Conservation (phyloP, 1,284 basidiomycete genomes). For the Irpex lacteus region DNA sequence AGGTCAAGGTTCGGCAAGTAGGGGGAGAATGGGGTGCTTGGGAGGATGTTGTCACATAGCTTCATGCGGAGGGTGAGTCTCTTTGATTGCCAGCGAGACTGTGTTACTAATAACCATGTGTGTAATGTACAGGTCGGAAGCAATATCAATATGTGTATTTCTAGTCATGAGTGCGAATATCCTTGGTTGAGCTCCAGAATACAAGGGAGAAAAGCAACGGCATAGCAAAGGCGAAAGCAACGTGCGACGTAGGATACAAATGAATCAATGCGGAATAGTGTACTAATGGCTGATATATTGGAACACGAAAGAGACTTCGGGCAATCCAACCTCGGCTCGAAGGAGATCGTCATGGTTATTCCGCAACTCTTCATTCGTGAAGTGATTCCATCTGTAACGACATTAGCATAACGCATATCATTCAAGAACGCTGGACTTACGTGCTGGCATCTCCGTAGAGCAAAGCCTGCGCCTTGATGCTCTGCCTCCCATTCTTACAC, state of each 20-base stretch:
- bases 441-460: slow-evolving; percentile 98
- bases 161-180: not conserved
- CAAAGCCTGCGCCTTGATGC: slow-evolving; percentile 80
- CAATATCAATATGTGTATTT: not conserved
- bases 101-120: not conserved
- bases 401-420: slow-evolving; percentile 7
- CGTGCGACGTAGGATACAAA: not conserved
- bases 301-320: slow-evolving; percentile 90
- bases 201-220: not conserved
- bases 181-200: not conserved
- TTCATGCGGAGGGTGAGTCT: not conserved
- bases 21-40: slow-evolving; percentile 72
- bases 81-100: not conserved
- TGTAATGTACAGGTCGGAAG: not conserved
- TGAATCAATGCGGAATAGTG: not conserved
- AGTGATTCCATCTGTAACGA: slow-evolving; percentile 90
- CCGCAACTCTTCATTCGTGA: slow-evolving; percentile 83
- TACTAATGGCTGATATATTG: slow-evolving; percentile 81
- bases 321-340: slow-evolving; percentile 82
- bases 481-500: slow-evolving; percentile 87
- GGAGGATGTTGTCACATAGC: slow-evolving; percentile 54
- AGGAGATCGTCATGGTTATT: slow-evolving; percentile 96
- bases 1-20: slow-evolving; percentile 62
- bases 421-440: slow-evolving; percentile 48
- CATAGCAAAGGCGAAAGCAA: not conserved